Evolutionary conservation across 1,139 yeast species (phyloP).

Genomic region (Suhomyces maxii): DNA sequence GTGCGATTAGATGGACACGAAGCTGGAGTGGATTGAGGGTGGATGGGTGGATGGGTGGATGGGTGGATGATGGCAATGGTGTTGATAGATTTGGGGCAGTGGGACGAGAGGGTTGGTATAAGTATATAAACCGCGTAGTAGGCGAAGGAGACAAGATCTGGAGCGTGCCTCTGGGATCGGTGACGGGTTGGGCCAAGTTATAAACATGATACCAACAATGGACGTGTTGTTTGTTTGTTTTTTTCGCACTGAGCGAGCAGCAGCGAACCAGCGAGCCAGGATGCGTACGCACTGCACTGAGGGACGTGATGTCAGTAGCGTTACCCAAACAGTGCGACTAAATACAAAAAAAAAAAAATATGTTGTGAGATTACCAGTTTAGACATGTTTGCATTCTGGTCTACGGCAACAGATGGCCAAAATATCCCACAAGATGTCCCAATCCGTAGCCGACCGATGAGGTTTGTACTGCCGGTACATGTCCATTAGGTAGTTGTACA

Average conservation of each 20-base stretch:
- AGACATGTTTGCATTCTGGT: neutral
- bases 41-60: neutral
- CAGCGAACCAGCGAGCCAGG: neutral
- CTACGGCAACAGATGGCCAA: neutral
- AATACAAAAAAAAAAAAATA: too few species aligned
- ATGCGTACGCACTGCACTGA: neutral
- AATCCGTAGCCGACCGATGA: too few species aligned
- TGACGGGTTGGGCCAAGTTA: slow-evolving; percentile 8
- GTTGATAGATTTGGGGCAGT: neutral
- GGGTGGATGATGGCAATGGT: neutral
- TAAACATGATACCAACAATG: slow-evolving; percentile 8
- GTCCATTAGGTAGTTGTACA: too few species aligned
- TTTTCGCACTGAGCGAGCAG: too few species aligned
- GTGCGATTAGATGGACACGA: neutral
- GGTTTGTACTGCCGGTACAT: too few species aligned
- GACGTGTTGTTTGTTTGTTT: slow-evolving; percentile 10
- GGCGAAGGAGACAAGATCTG: neutral
- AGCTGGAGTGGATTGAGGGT: neutral
- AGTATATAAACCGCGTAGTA: slow-evolving; percentile 1
- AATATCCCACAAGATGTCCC: too few species aligned
- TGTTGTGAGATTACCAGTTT: neutral
- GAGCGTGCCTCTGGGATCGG: slow-evolving; percentile 2
- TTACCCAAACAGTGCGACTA: too few species aligned
- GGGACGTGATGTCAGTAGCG: slow-evolving; percentile 1
- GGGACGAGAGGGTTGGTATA: neutral